Evolutionary conservation across 2,329 filamentous ascomycete genomes (phyloP), one percentile per base, ranked within the genome.

Genomic region (Stylonectria norvegica): DNA sequence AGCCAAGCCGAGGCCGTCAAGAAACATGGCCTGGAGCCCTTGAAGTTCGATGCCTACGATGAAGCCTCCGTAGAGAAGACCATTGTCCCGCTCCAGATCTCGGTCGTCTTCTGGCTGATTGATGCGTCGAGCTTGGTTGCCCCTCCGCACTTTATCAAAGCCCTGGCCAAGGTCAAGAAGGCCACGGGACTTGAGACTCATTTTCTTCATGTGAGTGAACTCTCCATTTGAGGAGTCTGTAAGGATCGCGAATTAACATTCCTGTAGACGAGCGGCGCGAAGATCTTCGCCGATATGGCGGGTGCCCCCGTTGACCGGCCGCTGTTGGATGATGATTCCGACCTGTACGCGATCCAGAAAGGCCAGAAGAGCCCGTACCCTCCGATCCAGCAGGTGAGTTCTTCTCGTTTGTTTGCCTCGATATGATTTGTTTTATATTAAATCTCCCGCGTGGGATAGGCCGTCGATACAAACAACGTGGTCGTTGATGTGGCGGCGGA

Each of bases 201-300:
- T 27, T 41, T 47, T 14, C 22, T 47, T 12, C 45, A 47, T 34
- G 45, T 47, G 30, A 18, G 40, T 7, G 12, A 11, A 3, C 14
- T 35, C 4, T 1, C 12, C 5, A 9, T 6, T 7, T 9, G 6
- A 4, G 20, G 15, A 16, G 18, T 30, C 3, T 4, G 2, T 30
- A 10, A 4, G 14, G 12, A 5, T 10, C 22, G 23, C 32, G 8
- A 5, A 4, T 16, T 43, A 1, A 33, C 16, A 5, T n/a, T 4
- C 3, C 12, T 14, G 9, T 33, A 70, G 61, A 77, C 74, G 0
- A 66, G 58, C 3, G 75, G 75, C 1, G 74, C 74, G 17, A 79
- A 78, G 56, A 49, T 72, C 4, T 77, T 78, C 50, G 74, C 71
- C 11, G 64, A 58, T 19, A 69, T 72, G 51, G 65, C 66, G 0